phyloP scores from a whole-genome alignment of 164 flowering plant species.

The Nelumbo lutea region DNA sequence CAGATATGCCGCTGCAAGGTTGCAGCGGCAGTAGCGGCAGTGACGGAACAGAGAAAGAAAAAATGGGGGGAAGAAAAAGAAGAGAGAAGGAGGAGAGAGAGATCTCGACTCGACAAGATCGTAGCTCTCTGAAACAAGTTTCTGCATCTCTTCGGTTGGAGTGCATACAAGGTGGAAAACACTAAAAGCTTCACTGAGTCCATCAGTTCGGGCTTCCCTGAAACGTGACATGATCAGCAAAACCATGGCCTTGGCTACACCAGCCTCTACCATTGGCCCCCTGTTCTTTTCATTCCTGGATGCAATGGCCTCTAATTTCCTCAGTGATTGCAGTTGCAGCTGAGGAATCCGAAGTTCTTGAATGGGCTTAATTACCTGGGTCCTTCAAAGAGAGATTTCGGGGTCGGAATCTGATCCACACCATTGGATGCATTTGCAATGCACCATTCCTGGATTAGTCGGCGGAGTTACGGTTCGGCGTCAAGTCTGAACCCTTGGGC shows the following conservation, averaged over 20 bases:
- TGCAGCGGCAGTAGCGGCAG: too few species aligned
- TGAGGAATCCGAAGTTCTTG: slow-evolving; percentile 25
- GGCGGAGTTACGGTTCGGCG: slow-evolving; percentile 69
- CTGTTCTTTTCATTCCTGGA: slow-evolving; percentile 35
- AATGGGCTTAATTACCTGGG: slow-evolving; percentile 28
- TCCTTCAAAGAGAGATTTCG: slow-evolving; percentile 33
- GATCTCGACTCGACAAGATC: slow-evolving; percentile 24
- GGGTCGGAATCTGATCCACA: slow-evolving; percentile 46
- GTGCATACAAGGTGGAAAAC: slow-evolving; percentile 24
- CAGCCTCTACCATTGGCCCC: slow-evolving; percentile 40
- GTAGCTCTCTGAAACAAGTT: neutral
- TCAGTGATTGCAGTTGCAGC: slow-evolving; percentile 18
- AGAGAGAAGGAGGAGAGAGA: too few species aligned
- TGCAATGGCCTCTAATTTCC: slow-evolving; percentile 23
- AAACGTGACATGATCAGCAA: slow-evolving; percentile 18
- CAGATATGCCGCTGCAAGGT: too few species aligned
- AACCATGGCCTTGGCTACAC: slow-evolving; percentile 26
- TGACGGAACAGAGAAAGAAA: too few species aligned
- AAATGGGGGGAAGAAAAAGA: too few species aligned
- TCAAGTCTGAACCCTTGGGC: slow-evolving; percentile 33
- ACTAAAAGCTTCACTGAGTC: slow-evolving; percentile 42
- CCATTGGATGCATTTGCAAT: slow-evolving; percentile 31
- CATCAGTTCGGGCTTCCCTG: slow-evolving; percentile 6
- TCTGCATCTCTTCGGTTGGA: slow-evolving; percentile 9
- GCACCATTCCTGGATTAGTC: slow-evolving; percentile 71